phyloP scores from a whole-genome alignment of 2,329 filamentous ascomycete species.

The Gliomastix tumulicola region DNA sequence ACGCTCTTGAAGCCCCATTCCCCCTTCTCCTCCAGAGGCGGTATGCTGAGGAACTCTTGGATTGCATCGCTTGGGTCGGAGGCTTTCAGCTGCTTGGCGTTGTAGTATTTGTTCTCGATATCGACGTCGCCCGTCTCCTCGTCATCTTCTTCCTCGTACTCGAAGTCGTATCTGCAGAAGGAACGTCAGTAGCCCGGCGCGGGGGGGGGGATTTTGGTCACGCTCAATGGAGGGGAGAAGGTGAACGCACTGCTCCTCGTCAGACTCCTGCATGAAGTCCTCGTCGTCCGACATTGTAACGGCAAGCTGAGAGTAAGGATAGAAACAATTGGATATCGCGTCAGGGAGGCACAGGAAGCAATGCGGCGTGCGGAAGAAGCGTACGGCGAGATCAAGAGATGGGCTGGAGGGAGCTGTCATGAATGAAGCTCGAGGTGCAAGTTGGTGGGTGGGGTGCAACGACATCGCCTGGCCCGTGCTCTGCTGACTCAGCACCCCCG shows the following conservation, averaged over 20 bases:
- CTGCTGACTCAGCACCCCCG: no score
- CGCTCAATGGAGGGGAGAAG: neutral
- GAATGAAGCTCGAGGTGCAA: no score
- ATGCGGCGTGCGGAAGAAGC: no score
- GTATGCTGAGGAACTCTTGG: slow-evolving; percentile 85
- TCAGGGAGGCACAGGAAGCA: no score
- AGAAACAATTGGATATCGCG: no score
- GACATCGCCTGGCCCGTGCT: no score
- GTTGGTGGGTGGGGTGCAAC: no score
- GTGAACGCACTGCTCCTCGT: slow-evolving; percentile 32
- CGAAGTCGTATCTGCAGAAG: slow-evolving; percentile 72
- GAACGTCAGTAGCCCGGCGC: slow-evolving; percentile 8
- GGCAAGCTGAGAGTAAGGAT: no score
- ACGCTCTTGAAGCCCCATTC: slow-evolving; percentile 99
- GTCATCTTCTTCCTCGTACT: slow-evolving; percentile 90
- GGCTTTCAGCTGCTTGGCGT: slow-evolving; percentile 92
- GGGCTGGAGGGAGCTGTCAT: no score
- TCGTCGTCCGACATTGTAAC: slow-evolving; percentile 50
- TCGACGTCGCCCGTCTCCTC: slow-evolving; percentile 84
- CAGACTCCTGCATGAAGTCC: slow-evolving; percentile 41
- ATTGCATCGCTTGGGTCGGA: slow-evolving; percentile 84
- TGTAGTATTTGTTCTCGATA: slow-evolving; percentile 99
- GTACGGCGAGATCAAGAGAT: no score
- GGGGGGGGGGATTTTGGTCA: neutral
- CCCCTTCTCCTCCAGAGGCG: slow-evolving; percentile 83